These are phyloP conservation scores for Hypoxylon perforatum DNA, from an alignment of 495 filamentous ascomycete genomes.

Conservation along the genomic window DNA sequence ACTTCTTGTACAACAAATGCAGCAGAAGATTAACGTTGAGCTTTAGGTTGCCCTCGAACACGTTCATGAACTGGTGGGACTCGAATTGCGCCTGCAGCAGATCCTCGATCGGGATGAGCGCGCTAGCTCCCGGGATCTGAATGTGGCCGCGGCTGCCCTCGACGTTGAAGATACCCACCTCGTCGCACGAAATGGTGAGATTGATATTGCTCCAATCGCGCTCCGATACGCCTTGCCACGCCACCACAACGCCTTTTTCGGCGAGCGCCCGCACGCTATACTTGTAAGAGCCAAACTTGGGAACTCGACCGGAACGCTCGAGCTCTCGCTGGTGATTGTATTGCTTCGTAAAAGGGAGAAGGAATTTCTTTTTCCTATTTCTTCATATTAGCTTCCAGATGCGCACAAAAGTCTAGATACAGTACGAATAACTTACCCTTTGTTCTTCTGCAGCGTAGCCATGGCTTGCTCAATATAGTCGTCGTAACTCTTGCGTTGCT, in stretches of 20 bases:
- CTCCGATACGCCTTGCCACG: constrained; percentile 85
- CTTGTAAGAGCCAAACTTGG: constrained; percentile 97
- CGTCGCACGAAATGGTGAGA: constrained; percentile 91
- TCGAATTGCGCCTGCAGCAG: constrained; percentile 97
- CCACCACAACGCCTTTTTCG: constrained; percentile 92
- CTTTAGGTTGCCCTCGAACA: constrained; percentile 88
- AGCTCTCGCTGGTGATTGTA: constrained; percentile 98
- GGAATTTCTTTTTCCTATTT: constrained; percentile 83
- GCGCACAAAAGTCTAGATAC: not conserved
- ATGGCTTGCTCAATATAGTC: constrained; percentile 99
- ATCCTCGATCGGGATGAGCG: constrained; percentile 90
- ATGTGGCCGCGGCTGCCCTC: constrained; percentile 93
- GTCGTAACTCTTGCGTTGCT: constrained; percentile 96
- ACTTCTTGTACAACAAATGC: constrained; percentile 97
- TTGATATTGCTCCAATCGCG: constrained; percentile 92
- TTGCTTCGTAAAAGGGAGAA: constrained; percentile 97
- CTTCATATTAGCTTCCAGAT: constrained; percentile 12
- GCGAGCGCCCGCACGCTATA: constrained; percentile 89
- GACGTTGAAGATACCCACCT: constrained; percentile 92
- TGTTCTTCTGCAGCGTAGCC: constrained; percentile 97
- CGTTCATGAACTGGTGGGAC: constrained; percentile 90
- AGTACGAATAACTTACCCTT: constrained; percentile 65
- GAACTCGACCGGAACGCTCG: constrained; percentile 86
- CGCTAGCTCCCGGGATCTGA: constrained; percentile 94
- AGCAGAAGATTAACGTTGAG: constrained; percentile 96